These are phyloP conservation scores for Dendrothele bispora DNA, from an alignment of 768 basidiomycete genomes.

Conservation along the genomic window DNA sequence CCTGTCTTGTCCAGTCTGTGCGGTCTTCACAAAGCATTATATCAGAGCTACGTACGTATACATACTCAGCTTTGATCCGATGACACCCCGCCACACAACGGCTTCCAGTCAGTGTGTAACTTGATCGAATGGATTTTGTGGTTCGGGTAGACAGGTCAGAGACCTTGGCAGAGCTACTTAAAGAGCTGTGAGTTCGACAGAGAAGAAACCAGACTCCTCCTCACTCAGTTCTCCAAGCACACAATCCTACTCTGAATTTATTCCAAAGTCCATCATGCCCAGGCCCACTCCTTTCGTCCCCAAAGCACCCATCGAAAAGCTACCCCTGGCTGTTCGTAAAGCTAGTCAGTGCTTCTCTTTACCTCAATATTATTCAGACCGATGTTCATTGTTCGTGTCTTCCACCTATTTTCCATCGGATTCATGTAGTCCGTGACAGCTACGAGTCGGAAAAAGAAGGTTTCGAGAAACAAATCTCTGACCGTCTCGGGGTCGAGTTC, in stretches of 20 bases:
- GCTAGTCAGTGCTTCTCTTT: conserved; percentile 28
- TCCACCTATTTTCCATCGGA: not conserved
- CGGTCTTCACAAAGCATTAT: no score
- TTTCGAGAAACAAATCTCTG: conserved; percentile 30
- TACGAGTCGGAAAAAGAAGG: conserved; percentile 35
- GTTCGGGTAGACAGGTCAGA: no score
- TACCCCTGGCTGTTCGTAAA: conserved; percentile 37
- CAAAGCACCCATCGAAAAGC: conserved; percentile 33
- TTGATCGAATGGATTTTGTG: no score
- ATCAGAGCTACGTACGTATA: no score
- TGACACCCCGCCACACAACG: no score
- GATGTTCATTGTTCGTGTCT: not conserved
- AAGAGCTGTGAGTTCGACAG: no score
- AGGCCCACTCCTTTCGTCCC: conserved; percentile 25
- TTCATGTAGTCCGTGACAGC: conserved; percentile 41
- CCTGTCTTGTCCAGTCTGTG: no score
- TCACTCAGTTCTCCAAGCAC: not conserved
- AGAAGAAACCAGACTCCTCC: no score
- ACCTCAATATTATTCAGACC: not conserved
- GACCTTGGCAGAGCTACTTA: no score
- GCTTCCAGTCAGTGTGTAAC: no score
- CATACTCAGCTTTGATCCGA: no score
- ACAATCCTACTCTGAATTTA: not conserved
- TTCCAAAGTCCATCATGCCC: conserved; percentile 9
- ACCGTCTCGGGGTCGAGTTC: conserved; percentile 26